A percentile compares a stretch with the other conserved stretches of the same genome.
These are phyloP conservation scores for Cytospora leucostoma DNA, from an alignment of 2,329 filamentous ascomycete genomes.

Conservation along the genomic window DNA sequence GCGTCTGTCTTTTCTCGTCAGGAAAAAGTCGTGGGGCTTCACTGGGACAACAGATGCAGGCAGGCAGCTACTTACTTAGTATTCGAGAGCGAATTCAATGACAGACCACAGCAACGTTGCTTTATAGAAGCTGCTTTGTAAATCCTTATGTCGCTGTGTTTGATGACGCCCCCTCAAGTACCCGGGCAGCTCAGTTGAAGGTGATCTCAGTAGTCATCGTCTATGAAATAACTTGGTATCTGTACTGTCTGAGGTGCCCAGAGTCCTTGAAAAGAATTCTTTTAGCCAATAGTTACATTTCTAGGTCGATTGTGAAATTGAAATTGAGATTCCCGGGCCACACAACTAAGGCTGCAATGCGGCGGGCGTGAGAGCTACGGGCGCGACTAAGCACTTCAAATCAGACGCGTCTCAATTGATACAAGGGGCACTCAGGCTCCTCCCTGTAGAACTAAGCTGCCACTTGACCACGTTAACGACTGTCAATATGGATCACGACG, in stretches of 20 bases:
- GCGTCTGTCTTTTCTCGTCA: slow-evolving; percentile 12
- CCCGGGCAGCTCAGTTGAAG: too few relatives aligned
- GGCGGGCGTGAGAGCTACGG: too few relatives aligned
- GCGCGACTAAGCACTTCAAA: neutral
- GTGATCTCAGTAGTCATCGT: too few relatives aligned
- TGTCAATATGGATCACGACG: slow-evolving; percentile 18
- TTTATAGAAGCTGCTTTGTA: neutral
- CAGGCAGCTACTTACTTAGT: slow-evolving; percentile 17
- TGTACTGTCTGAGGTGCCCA: too few relatives aligned
- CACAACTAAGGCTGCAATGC: too few relatives aligned
- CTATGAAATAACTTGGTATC: too few relatives aligned
- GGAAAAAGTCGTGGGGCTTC: slow-evolving; percentile 9
- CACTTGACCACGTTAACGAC: neutral
- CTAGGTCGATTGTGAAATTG: too few relatives aligned
- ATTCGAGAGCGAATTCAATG: slow-evolving; percentile 25
- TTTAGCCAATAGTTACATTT: too few relatives aligned
- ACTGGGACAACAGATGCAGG: slow-evolving; percentile 22
- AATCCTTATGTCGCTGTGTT: neutral
- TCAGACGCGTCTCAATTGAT: slow-evolving; percentile 9
- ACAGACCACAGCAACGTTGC: slow-evolving; percentile 11
- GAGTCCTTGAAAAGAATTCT: too few relatives aligned
- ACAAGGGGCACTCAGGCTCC: neutral
- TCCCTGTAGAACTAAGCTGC: neutral
- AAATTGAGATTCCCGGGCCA: too few relatives aligned
- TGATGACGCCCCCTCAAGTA: neutral